Evolutionary conservation across 257 asterid genomes (phyloP), one percentile per base, ranked within the genome.

Genomic region (Henckelia pumila): DNA sequence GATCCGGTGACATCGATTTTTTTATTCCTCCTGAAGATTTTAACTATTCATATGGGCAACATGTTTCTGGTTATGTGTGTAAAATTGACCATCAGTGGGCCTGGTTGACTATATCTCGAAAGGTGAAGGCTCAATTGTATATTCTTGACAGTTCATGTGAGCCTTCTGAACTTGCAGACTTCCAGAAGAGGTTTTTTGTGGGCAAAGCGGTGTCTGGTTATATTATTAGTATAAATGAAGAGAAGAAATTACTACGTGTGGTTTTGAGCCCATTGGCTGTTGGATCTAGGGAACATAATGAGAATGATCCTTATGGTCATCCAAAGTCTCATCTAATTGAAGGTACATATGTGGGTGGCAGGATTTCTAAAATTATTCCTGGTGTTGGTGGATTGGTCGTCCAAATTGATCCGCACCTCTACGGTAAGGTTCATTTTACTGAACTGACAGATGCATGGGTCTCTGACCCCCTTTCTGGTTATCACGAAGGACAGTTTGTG

Each of bases 371-470:
- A 75, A 79, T 91, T 74, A 85, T 94, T 78, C 89, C 96, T 10
- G 97, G 95, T 67, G 88, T 86, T 72, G 89, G 96, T 71, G 97
- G 97, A 37, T 64, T 91, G 79, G 75, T 83, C 69, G 89, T 91
- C 80, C 96, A 88, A 81, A 73, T 94, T 70, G 89, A 84, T 72
- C 85, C 66, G 50, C 83, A 77, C 78, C 85, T 79, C 29, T 85
- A 82, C 67, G 99, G 99, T 30, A 94, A 84, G 79, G 99, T 91
- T 78, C 97, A 94, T 83, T 94, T 77, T 78, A 84, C 96, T 73
- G 99, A 94, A 70, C 77, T 94, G 81, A 60, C 82, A 0, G 84
- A 83, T 56, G 59, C 82, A 16, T 85, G 92, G 88, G 86, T 76
- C 63, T 37, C 89, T 50, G 77, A 91, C 72, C 99, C 99, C 20